A percentile compares a stretch with the other conserved stretches of the same genome.
phyloP scores from a whole-genome alignment of 202 grass and related monocot species.

The Eragrostis tef region DNA sequence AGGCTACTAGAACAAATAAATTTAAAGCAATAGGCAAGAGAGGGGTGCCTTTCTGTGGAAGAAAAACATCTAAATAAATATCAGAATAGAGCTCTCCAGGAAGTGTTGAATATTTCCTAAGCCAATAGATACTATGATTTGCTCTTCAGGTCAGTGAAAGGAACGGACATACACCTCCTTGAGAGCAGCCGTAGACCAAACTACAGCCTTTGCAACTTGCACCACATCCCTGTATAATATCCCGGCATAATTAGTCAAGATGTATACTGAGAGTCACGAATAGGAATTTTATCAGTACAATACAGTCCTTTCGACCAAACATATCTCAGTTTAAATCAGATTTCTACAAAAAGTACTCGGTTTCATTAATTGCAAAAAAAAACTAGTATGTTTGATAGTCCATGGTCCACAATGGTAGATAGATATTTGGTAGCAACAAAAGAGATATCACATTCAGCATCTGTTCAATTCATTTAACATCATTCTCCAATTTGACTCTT shows the following conservation, averaged over 20 bases:
- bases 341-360: background rate
- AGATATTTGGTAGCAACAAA: conserved; percentile 18
- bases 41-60: conserved; percentile 52
- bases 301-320: background rate
- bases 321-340: background rate
- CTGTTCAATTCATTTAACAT: conserved; percentile 31
- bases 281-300: background rate
- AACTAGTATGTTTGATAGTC: background rate
- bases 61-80: conserved; percentile 60
- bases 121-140: conserved; percentile 56
- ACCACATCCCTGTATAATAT: conserved; percentile 61
- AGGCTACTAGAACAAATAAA: conserved; percentile 80
- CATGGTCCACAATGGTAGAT: conserved; percentile 24
- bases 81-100: conserved; percentile 49
- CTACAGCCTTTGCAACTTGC: conserved; percentile 53
- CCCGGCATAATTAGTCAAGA: conserved; percentile 33
- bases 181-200: conserved; percentile 56
- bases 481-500: conserved; percentile 23
- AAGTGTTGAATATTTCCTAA: conserved; percentile 63
- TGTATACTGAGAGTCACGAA: conserved; percentile 6
- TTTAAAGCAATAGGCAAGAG: conserved; percentile 42
- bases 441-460: conserved; percentile 7
- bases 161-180: conserved; percentile 48
- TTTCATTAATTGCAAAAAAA: background rate
- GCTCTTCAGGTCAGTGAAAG: conserved; percentile 49